These are phyloP conservation scores for Trichocomaceae sp. DNA, from an alignment of 2,329 filamentous ascomycete species.

Conservation along the genomic window DNA sequence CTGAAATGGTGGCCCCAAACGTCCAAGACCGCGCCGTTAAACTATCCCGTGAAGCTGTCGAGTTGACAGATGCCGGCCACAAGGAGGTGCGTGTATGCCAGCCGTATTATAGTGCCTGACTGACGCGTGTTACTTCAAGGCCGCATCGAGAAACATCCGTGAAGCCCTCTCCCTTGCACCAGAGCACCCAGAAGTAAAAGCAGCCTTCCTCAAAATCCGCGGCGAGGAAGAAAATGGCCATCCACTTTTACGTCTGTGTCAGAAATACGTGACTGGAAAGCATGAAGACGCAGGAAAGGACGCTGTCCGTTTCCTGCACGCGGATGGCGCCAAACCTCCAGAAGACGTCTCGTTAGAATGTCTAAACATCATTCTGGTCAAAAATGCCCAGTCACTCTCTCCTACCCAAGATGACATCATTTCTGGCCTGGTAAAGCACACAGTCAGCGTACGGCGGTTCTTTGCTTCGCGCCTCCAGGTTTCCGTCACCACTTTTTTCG, in stretches of 20 bases:
- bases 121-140: slow-evolving; percentile 24
- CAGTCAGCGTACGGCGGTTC: slow-evolving; percentile 35
- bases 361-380: slow-evolving; percentile 37
- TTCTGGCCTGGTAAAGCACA: slow-evolving; percentile 40
- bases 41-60: slow-evolving; percentile 42
- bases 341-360: slow-evolving; percentile 38
- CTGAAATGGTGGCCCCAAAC: slow-evolving; percentile 37
- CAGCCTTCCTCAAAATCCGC: slow-evolving; percentile 40
- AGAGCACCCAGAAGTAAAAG: slow-evolving; percentile 40
- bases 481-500: slow-evolving; percentile 43
- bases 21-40: slow-evolving; percentile 41
- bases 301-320: slow-evolving; percentile 37
- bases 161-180: slow-evolving; percentile 44
- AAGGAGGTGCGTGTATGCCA: slow-evolving; percentile 32
- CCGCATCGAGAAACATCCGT: slow-evolving; percentile 42
- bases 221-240: slow-evolving; percentile 38
- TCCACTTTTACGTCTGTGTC: slow-evolving; percentile 40
- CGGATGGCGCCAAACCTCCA: slow-evolving; percentile 39
- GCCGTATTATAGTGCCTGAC: slow-evolving; percentile 8
- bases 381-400: slow-evolving; percentile 31
- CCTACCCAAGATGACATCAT: slow-evolving; percentile 42
- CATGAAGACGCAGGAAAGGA: slow-evolving; percentile 41
- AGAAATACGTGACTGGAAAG: slow-evolving; percentile 35
- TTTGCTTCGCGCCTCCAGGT: slow-evolving; percentile 38
- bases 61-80: slow-evolving; percentile 41